Conservation (phyloP, 2,329 filamentous ascomycete species). For the Penicillium sp. region DNA sequence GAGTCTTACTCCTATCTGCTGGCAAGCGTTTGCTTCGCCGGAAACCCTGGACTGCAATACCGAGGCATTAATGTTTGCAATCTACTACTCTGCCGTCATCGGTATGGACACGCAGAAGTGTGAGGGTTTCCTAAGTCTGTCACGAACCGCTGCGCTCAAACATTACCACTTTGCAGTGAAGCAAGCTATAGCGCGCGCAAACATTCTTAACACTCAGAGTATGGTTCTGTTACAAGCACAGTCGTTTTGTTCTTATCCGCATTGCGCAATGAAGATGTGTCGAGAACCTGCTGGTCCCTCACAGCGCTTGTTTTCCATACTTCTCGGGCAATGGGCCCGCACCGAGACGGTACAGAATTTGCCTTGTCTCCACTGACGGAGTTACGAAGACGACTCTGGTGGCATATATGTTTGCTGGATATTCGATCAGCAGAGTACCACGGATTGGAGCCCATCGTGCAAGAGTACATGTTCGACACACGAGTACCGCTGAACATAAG, state of each 20-base stretch:
- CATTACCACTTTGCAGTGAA: constrained; percentile 59
- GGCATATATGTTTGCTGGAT: constrained; percentile 48
- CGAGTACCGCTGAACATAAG: constrained; percentile 50
- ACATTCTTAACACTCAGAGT: constrained; percentile 59
- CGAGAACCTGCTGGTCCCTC: constrained; percentile 30
- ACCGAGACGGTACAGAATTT: constrained; percentile 46
- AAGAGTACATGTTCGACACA: constrained; percentile 43
- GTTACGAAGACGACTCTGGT: constrained; percentile 52
- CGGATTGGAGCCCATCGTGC: constrained; percentile 43
- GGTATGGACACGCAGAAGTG: constrained; percentile 52
- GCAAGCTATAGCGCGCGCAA: constrained; percentile 59
- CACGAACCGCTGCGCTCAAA: constrained; percentile 46
- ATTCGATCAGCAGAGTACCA: constrained; percentile 47
- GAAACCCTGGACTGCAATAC: constrained; percentile 50
- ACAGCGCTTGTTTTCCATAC: constrained; percentile 30
- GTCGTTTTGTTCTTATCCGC: constrained; percentile 58
- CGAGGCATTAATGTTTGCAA: constrained; percentile 58
- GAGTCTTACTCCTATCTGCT: constrained; percentile 47
- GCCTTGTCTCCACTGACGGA: constrained; percentile 45
- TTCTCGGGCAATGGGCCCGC: constrained; percentile 32
- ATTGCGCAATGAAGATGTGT: constrained; percentile 30
- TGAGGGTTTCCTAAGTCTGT: constrained; percentile 44
- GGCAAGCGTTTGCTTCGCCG: constrained; percentile 47
- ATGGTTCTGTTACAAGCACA: constrained; percentile 57
- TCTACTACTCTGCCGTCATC: constrained; percentile 59